A percentile compares a stretch with the other conserved stretches of the same genome.
Conservation (phyloP, 345 rosid genomes). For the Citrus medica region DNA sequence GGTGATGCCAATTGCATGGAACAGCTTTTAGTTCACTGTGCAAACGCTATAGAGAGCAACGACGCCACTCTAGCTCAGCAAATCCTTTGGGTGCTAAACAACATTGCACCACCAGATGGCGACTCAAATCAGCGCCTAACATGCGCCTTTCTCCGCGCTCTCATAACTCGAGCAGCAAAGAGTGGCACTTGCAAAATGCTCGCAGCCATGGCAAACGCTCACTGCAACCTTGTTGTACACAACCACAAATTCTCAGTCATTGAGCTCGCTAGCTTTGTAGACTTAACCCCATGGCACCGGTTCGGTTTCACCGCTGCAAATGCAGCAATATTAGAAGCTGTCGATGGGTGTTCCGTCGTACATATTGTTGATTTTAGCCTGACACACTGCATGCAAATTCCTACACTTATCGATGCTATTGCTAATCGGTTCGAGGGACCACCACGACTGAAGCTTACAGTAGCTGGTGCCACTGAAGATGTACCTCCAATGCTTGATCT, state of each 20-base stretch:
- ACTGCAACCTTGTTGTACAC: constrained; percentile 30
- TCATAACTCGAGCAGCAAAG: constrained; percentile 66
- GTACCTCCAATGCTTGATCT: constrained; percentile 55
- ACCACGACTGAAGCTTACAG: constrained; percentile 71
- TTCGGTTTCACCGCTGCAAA: constrained; percentile 93
- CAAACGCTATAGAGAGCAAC: constrained; percentile 78
- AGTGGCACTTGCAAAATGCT: constrained; percentile 63
- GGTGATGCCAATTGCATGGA: constrained; percentile 90
- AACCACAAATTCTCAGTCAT: constrained; percentile 71
- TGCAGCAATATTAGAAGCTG: constrained; percentile 69
- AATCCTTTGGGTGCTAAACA: constrained; percentile 84
- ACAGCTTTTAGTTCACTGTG: constrained; percentile 82
- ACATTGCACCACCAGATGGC: constrained; percentile 80
- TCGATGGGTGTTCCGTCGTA: constrained; percentile 62
- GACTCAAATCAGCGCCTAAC: constrained; percentile 85
- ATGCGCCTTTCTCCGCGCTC: constrained; percentile 70
- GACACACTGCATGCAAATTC: constrained; percentile 97
- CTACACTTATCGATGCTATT: constrained; percentile 76
- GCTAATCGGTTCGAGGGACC: constrained; percentile 52
- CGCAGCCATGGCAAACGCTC: constrained; percentile 44
- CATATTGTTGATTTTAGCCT: constrained; percentile 85
- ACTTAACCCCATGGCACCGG: constrained; percentile 94
- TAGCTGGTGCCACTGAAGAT: constrained; percentile 38
- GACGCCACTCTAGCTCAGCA: constrained; percentile 87
- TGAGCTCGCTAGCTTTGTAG: constrained; percentile 81